Evolutionary conservation across 805 yeast species (phyloP).

Genomic region (Clavispora carvajalis): DNA sequence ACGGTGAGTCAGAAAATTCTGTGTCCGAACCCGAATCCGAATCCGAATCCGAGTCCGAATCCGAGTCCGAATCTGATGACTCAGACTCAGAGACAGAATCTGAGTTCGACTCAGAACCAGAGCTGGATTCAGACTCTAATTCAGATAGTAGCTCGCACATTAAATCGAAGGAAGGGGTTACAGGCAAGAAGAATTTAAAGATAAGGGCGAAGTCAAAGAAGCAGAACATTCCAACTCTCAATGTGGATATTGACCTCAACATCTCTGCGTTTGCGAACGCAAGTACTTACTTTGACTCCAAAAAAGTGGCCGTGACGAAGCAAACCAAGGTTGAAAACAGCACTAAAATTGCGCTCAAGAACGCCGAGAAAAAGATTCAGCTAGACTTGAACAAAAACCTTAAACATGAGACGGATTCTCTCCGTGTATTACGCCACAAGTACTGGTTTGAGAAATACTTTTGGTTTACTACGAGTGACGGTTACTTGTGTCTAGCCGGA

Average conservation of each 20-base stretch:
- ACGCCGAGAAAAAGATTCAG: conserved; percentile 72
- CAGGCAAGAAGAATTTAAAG: neutral
- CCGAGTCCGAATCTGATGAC: conserved; percentile 8
- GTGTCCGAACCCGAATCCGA: conserved; percentile 27
- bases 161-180: conserved; percentile 8
- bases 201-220: conserved; percentile 10
- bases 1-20: conserved; percentile 7
- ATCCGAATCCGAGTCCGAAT: conserved; percentile 27
- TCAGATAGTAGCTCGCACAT: conserved; percentile 6
- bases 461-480: conserved; percentile 93
- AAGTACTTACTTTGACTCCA: conserved; percentile 69
- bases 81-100: conserved; percentile 13
- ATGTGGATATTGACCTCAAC: conserved; percentile 61
- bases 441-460: conserved; percentile 91
- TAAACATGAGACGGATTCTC: conserved; percentile 44
- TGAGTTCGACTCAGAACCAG: conserved; percentile 25
- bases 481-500: conserved; percentile 81
- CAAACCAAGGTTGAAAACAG: conserved; percentile 76
- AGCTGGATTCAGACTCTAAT: conserved; percentile 26
- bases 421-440: conserved; percentile 63
- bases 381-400: conserved; percentile 63
- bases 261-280: conserved; percentile 88
- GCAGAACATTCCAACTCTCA: conserved; percentile 22
- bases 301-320: conserved; percentile 70
- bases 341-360: conserved; percentile 71